Conservation (phyloP, 805 yeast species). For the Wickerhamiella alocasiicola region DNA sequence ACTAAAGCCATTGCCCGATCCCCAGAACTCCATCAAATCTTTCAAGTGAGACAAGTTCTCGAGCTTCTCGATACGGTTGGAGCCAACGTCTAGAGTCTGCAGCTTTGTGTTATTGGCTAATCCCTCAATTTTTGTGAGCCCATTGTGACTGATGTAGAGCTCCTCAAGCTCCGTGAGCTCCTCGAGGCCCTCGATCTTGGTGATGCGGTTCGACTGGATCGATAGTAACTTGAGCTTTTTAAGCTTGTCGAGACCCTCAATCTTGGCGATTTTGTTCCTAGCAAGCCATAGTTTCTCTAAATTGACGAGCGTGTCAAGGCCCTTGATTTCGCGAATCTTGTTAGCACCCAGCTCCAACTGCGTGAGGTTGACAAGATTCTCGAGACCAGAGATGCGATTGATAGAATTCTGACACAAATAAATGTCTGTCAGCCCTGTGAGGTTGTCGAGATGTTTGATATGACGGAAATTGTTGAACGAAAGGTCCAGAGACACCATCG, state of each 20-base stretch:
- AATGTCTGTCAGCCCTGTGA: conserved; percentile 50
- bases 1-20: conserved; percentile 61
- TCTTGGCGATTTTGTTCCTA: conserved; percentile 56
- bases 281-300: conserved; percentile 85
- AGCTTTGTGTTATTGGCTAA: conserved; percentile 58
- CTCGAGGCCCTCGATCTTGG: conserved; percentile 72
- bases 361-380: conserved; percentile 40
- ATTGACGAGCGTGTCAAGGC: conserved; percentile 40
- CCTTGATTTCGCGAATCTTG: conserved; percentile 42
- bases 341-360: conserved; percentile 90
- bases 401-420: conserved; percentile 87
- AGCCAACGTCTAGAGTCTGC: conserved; percentile 66
- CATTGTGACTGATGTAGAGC: conserved; percentile 77
- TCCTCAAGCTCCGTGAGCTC: conserved; percentile 63
- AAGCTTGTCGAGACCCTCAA: conserved; percentile 51
- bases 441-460: conserved; percentile 60
- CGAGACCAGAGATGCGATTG: conserved; percentile 53
- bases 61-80: conserved; percentile 51
- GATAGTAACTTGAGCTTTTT: conserved; percentile 61
- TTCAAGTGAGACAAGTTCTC: conserved; percentile 52
- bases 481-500: conserved; percentile 47
- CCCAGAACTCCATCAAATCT: conserved; percentile 87
- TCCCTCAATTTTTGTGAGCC: conserved; percentile 60
- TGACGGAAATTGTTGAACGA: conserved; percentile 83
- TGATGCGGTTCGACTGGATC: conserved; percentile 74